phyloP scores from a whole-genome alignment of 768 basidiomycete species.

The Mycena belliarum region DNA sequence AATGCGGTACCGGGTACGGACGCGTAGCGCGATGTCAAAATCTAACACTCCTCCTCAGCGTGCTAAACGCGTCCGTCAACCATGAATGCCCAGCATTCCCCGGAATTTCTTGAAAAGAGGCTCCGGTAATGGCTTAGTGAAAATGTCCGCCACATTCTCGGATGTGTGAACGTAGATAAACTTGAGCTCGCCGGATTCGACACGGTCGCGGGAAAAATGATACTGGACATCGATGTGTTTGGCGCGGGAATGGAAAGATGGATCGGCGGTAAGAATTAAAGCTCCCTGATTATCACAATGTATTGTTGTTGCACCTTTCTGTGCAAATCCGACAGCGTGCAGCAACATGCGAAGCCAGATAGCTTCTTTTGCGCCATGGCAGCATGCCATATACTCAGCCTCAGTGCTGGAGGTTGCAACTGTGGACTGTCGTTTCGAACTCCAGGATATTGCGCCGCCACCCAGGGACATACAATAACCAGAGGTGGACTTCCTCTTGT shows the following conservation, averaged over 20 bases:
- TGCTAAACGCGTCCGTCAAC: constrained; percentile 5
- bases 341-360: constrained; percentile 21
- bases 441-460: constrained; percentile 4
- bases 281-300: constrained; percentile 31
- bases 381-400: constrained; percentile 30
- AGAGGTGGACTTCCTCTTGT: constrained; percentile 2
- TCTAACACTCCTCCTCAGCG: neutral
- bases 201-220: constrained; percentile 34
- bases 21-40: neutral
- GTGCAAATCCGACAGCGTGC: neutral
- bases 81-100: constrained; percentile 4
- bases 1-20: neutral
- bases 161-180: constrained; percentile 28
- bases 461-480: neutral
- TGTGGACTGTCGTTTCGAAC: constrained; percentile 24
- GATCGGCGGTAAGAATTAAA: constrained; percentile 24
- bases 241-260: constrained; percentile 28
- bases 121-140: constrained; percentile 34
- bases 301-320: neutral
- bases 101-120: constrained; percentile 2
- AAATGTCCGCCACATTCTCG: constrained; percentile 36
- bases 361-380: constrained; percentile 23
- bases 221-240: constrained; percentile 37
- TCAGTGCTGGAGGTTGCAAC: constrained; percentile 21
- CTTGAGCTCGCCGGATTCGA: constrained; percentile 23